A percentile compares a stretch with the other conserved stretches of the same genome.
These are phyloP conservation scores for Termitomyces bulborhizus DNA, from an alignment of 768 basidiomycete genomes.

Conservation along the genomic window DNA sequence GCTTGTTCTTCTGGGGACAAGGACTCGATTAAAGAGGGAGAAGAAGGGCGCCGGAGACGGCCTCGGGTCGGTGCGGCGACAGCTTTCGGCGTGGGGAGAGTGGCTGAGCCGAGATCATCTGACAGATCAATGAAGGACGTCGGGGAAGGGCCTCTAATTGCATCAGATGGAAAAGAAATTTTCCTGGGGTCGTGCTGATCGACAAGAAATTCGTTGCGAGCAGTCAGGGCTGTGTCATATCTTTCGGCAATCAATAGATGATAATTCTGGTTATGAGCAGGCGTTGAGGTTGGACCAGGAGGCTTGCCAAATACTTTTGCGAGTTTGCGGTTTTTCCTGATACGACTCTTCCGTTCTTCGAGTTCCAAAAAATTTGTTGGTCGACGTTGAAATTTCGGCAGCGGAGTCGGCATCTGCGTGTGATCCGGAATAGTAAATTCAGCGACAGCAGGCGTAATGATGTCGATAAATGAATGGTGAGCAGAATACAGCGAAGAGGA, in stretches of 20 bases:
- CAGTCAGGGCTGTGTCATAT: constrained; percentile 43
- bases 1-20: constrained; percentile 45
- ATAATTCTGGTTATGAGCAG: constrained; percentile 24
- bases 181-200: constrained; percentile 11
- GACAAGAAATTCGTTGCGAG: constrained; percentile 37
- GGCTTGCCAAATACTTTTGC: constrained; percentile 74
- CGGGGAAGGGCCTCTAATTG: constrained; percentile 22
- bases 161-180: constrained; percentile 14
- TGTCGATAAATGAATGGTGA: constrained; percentile 27
- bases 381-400: no score
- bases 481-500: constrained; percentile 7
- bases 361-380: constrained; percentile 60
- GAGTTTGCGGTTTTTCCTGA: constrained; percentile 72
- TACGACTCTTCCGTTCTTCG: constrained; percentile 63
- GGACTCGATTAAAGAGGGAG: constrained; percentile 40
- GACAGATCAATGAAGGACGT: constrained; percentile 65
- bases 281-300: constrained; percentile 29
- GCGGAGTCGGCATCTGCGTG: constrained; percentile 9
- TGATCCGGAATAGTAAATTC: constrained; percentile 14
- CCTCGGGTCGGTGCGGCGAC: constrained; percentile 13
- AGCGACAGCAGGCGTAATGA: constrained; percentile 20
- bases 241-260: constrained; percentile 13
- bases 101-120: constrained; percentile 44
- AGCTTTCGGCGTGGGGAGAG: constrained; percentile 13
- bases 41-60: constrained; percentile 24